Conservation (phyloP, 202 grass and related monocot species). For the Panicum hallii region DNA sequence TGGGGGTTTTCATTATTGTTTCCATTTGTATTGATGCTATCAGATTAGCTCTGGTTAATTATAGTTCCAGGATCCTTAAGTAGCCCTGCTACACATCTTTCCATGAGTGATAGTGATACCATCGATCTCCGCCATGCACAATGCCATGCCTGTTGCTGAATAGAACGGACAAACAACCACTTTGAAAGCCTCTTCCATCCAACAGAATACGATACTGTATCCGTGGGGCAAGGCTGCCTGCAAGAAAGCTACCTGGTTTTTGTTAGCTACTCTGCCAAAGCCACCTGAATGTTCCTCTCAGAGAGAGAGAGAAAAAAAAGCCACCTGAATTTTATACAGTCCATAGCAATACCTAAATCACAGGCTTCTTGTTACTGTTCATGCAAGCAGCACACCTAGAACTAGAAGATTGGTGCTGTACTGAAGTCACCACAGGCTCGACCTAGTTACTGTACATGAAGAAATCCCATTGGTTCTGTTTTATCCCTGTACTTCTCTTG, state of each 20-base stretch:
- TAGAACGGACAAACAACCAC: conserved; percentile 44
- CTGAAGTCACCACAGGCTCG: conserved; percentile 10
- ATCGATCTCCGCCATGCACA: conserved; percentile 11
- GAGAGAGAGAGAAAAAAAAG: not conserved
- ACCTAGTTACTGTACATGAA: conserved; percentile 6
- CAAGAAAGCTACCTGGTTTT: conserved; percentile 40
- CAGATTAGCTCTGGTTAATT: not conserved
- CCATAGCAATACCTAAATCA: conserved; percentile 22
- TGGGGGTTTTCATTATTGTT: not conserved
- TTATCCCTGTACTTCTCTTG: not conserved
- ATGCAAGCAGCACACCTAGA: conserved; percentile 9
- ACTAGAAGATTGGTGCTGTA: conserved; percentile 18
- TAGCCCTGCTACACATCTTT: conserved; percentile 33
- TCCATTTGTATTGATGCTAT: not conserved
- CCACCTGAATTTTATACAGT: conserved; percentile 33
- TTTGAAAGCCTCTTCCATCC: conserved; percentile 21
- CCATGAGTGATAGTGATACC: conserved; percentile 16
- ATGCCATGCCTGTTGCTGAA: conserved; percentile 15
- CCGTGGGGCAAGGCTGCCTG: conserved; percentile 36
- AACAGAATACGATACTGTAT: conserved; percentile 23
- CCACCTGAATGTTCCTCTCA: conserved; percentile 17
- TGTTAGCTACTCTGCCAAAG: conserved; percentile 26
- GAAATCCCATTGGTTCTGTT: not conserved
- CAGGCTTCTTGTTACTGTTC: conserved; percentile 31
- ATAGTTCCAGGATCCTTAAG: not conserved